These are phyloP conservation scores for Scortechinia acanthostroma DNA, from an alignment of 2,329 filamentous ascomycete genomes.

Conservation along the genomic window DNA sequence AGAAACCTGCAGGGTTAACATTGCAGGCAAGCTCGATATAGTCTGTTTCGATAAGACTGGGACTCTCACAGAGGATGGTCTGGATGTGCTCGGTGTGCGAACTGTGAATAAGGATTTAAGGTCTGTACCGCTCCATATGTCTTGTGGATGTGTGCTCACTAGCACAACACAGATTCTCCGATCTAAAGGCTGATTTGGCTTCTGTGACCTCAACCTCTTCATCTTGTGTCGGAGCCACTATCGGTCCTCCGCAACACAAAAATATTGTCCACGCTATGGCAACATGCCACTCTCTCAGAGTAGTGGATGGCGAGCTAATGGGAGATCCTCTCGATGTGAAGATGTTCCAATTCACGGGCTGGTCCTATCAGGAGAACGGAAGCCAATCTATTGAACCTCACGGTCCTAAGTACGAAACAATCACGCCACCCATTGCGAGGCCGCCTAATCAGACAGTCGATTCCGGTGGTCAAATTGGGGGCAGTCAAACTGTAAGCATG, in stretches of 20 bases:
- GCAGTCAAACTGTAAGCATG: not conserved
- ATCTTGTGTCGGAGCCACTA: not conserved
- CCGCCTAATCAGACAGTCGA: slow-evolving; percentile 52
- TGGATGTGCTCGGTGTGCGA: slow-evolving; percentile 85
- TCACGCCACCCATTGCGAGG: slow-evolving; percentile 82
- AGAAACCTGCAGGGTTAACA: slow-evolving; percentile 61
- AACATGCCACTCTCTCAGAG: slow-evolving; percentile 85
- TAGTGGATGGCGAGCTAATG: slow-evolving; percentile 80
- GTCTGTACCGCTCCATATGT: not conserved
- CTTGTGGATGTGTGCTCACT: not conserved
- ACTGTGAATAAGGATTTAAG: slow-evolving; percentile 49
- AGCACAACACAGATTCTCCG: not conserved
- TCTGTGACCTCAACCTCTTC: not conserved
- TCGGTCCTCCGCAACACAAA: not conserved
- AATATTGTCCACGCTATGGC: slow-evolving; percentile 76
- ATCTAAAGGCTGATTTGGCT: not conserved
- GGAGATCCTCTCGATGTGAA: slow-evolving; percentile 93
- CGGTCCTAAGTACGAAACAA: slow-evolving; percentile 60
- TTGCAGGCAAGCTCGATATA: slow-evolving; percentile 89
- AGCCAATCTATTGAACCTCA: slow-evolving; percentile 57
- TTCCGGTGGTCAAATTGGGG: not conserved
- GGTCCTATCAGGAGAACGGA: slow-evolving; percentile 84
- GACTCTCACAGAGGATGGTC: slow-evolving; percentile 90
- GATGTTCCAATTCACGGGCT: slow-evolving; percentile 95
- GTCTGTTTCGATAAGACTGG: slow-evolving; percentile 99